Conservation (phyloP, 2,329 filamentous ascomycete species). For the Dactylellina leptospora region DNA sequence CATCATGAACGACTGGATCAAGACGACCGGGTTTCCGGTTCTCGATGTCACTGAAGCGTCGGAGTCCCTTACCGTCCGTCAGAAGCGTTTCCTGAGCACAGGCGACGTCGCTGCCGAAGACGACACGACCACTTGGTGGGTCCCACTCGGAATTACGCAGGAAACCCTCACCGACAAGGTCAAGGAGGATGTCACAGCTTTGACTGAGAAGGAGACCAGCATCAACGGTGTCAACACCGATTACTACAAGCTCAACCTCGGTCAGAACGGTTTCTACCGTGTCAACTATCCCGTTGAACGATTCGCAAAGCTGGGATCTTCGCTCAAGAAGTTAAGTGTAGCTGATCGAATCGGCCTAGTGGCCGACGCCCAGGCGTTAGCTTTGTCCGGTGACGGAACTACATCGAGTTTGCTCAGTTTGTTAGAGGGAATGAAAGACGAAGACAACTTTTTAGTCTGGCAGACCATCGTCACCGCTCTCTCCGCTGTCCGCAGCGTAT, state of each 20-base stretch:
- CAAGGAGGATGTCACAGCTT: slow-evolving; percentile 69
- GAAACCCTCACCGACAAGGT: slow-evolving; percentile 67
- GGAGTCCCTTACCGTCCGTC: slow-evolving; percentile 81
- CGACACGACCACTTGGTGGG: slow-evolving; percentile 93
- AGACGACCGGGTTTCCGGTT: slow-evolving; percentile 92
- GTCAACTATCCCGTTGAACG: slow-evolving; percentile 91
- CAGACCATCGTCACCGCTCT: slow-evolving; percentile 82
- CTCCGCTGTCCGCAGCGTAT: slow-evolving; percentile 81
- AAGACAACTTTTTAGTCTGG: slow-evolving; percentile 90
- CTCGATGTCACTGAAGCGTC: slow-evolving; percentile 84
- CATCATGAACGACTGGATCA: slow-evolving; percentile 95
- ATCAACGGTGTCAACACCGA: slow-evolving; percentile 76
- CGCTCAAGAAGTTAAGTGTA: slow-evolving; percentile 77
- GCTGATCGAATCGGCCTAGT: slow-evolving; percentile 94
- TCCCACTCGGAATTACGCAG: slow-evolving; percentile 85
- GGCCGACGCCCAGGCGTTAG: slow-evolving; percentile 87
- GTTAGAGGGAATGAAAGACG: slow-evolving; percentile 80
- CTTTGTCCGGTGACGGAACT: slow-evolving; percentile 83
- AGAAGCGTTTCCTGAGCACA: slow-evolving; percentile 88
- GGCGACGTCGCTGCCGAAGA: slow-evolving; percentile 92
- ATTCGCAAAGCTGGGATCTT: slow-evolving; percentile 79
- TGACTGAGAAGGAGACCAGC: slow-evolving; percentile 79
- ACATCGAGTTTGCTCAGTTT: slow-evolving; percentile 84
- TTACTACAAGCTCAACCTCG: slow-evolving; percentile 94
- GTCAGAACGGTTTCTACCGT: slow-evolving; percentile 88